Evolutionary conservation across 2,329 filamentous ascomycete species (phyloP), one percentile per base, ranked within the genome.

Genomic region (Moelleriella libera): DNA sequence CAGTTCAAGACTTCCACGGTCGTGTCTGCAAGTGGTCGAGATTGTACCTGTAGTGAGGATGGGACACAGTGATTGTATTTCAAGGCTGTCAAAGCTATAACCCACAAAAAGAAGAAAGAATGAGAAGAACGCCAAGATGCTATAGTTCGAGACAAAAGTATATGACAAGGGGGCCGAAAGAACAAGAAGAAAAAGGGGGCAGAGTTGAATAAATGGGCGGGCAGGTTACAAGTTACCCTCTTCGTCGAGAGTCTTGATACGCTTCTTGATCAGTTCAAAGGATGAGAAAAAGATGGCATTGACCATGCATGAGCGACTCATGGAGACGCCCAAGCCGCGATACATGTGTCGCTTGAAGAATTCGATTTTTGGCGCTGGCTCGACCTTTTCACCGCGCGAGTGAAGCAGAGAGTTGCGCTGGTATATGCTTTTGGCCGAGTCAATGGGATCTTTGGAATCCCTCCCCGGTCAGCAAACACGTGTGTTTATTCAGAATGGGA

Each of bases 271-370:
- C 57, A 87, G 82, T 66, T 94, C 87, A 61, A 92, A 94, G 40
- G 82, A 83, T 42, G 85, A 88, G 68, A 94, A 94, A 72, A 94
- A 94, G 57, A 94, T 85, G 54, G 86, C 85, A 61, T 94, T 94
- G 55, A 92, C 81, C 46, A 87, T 72, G 57, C 84, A 88, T 10
- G 85, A 89, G 48, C 87, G 80, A 54, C 79, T 76, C 80, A 92
- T 89, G 39, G 85, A 89, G 30, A 92, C 86, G 28, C 82, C 85
- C 3, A 94, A 72, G 31, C 86, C 87, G 55, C 85, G 80, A 65
- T 92, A 94, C 79, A 88, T 88, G 52, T 82, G 77, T 47, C 72
- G 72, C 57, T 83, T 79, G 65, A 88, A 85, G 64, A 88, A 89
- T 50, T 83, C 74, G 50, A 92, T 88, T 62, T 82, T 84, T 8